phyloP scores from a whole-genome alignment of 2,329 filamentous ascomycete genomes.

The Paecilomyces sp. region DNA sequence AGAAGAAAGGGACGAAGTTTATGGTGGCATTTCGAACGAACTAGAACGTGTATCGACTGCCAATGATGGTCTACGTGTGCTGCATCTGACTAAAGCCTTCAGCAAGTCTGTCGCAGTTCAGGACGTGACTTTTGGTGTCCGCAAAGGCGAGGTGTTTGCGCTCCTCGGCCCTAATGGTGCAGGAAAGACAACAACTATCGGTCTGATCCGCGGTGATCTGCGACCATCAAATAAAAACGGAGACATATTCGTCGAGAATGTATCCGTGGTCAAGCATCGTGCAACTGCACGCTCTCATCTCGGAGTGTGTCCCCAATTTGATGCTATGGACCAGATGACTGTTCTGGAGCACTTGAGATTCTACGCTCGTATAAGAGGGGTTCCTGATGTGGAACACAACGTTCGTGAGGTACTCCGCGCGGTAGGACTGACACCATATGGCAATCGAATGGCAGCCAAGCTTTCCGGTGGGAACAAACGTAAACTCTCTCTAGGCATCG shows the following conservation, averaged over 20 bases:
- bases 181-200: constrained; percentile 85
- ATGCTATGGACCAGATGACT: constrained; percentile 86
- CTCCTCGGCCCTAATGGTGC: constrained; percentile 86
- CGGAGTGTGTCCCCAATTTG: constrained; percentile 86
- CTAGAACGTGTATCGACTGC: constrained; percentile 54
- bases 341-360: constrained; percentile 79
- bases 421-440: constrained; percentile 67
- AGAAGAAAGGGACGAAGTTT: constrained; percentile 29
- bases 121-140: constrained; percentile 77
- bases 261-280: constrained; percentile 65
- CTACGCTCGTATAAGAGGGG: constrained; percentile 77
- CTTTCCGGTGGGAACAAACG: constrained; percentile 88
- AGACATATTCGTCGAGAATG: constrained; percentile 72
- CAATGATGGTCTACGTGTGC: constrained; percentile 65
- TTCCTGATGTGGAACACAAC: constrained; percentile 68
- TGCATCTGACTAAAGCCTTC: constrained; percentile 75
- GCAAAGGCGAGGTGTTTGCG: constrained; percentile 76
- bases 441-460: constrained; percentile 66
- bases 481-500: constrained; percentile 84
- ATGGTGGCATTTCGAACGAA: constrained; percentile 60
- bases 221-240: constrained; percentile 64
- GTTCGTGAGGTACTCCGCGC: constrained; percentile 71
- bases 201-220: constrained; percentile 80
- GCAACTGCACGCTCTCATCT: constrained; percentile 67
- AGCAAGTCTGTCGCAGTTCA: constrained; percentile 72